phyloP scores from a whole-genome alignment of 2,329 filamentous ascomycete species.

The Elsinoe arachidis region DNA sequence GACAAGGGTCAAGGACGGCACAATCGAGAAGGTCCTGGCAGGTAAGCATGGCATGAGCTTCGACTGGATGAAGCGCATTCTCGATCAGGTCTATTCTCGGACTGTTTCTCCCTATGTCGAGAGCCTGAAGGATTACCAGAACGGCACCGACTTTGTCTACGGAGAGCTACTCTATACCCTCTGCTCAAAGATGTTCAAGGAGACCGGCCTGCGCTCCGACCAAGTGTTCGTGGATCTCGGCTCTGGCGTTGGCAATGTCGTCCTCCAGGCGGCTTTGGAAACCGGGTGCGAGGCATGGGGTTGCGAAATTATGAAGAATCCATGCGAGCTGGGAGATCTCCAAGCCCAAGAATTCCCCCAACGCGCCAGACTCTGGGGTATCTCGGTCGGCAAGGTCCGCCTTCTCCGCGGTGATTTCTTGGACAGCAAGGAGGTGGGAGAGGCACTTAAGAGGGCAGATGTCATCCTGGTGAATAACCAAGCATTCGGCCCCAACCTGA shows the following conservation, averaged over 20 bases:
- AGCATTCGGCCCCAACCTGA: slow-evolving; percentile 81
- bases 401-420: slow-evolving; percentile 81
- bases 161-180: slow-evolving; percentile 85
- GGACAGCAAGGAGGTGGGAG: slow-evolving; percentile 58
- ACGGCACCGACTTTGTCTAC: slow-evolving; percentile 88
- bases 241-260: slow-evolving; percentile 92
- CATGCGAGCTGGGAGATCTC: slow-evolving; percentile 68
- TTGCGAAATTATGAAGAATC: slow-evolving; percentile 91
- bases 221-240: slow-evolving; percentile 91
- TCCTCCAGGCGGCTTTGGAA: slow-evolving; percentile 85
- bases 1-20: slow-evolving; percentile 58
- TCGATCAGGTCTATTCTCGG: slow-evolving; percentile 76
- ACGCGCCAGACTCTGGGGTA: slow-evolving; percentile 83
- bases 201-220: slow-evolving; percentile 67
- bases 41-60: slow-evolving; percentile 61
- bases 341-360: slow-evolving; percentile 76
- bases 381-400: slow-evolving; percentile 68
- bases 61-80: slow-evolving; percentile 57
- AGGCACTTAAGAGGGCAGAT: slow-evolving; percentile 72
- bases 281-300: slow-evolving; percentile 93
- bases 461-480: slow-evolving; percentile 98
- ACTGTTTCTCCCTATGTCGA: slow-evolving; percentile 87
- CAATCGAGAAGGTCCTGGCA: slow-evolving; percentile 63
- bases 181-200: slow-evolving; percentile 69
- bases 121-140: slow-evolving; percentile 73